These are phyloP conservation scores for Pachysandra terminalis DNA, from an alignment of 164 flowering plant genomes.

Conservation along the genomic window DNA sequence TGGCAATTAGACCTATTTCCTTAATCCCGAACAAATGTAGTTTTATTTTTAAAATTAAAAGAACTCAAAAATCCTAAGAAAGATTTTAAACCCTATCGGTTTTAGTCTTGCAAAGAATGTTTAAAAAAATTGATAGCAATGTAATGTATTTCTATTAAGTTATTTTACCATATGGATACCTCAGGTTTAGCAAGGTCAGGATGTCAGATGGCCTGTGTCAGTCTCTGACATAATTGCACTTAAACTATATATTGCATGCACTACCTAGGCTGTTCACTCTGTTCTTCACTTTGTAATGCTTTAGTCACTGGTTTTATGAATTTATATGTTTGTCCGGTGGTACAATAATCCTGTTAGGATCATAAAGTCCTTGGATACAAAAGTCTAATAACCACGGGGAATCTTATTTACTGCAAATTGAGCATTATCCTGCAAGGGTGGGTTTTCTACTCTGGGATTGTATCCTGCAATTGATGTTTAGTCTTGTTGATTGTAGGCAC, in stretches of 20 bases:
- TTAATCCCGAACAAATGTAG: too few relatives aligned
- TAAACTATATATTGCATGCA: too few relatives aligned
- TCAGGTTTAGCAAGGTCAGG: background rate
- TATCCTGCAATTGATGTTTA: background rate
- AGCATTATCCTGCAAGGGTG: background rate
- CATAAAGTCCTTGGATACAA: background rate
- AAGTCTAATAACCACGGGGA: background rate
- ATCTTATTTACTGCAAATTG: too few relatives aligned
- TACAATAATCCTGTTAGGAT: background rate
- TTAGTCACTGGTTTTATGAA: background rate
- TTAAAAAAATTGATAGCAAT: too few relatives aligned
- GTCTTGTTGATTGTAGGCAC: conserved; percentile 61
- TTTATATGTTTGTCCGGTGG: background rate
- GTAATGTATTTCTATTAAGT: background rate
- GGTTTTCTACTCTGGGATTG: background rate
- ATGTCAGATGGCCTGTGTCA: background rate
- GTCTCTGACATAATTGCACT: too few relatives aligned
- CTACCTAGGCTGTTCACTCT: too few relatives aligned
- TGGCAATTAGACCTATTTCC: too few relatives aligned
- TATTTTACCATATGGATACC: background rate
- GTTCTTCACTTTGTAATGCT: background rate
- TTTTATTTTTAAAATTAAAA: too few relatives aligned
- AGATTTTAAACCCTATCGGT: background rate
- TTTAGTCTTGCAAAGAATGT: too few relatives aligned
- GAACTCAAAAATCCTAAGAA: too few relatives aligned